Base-by-base conservation (phyloP, 352 stramenopile species). In the Peronospora belbahrii region DNA sequence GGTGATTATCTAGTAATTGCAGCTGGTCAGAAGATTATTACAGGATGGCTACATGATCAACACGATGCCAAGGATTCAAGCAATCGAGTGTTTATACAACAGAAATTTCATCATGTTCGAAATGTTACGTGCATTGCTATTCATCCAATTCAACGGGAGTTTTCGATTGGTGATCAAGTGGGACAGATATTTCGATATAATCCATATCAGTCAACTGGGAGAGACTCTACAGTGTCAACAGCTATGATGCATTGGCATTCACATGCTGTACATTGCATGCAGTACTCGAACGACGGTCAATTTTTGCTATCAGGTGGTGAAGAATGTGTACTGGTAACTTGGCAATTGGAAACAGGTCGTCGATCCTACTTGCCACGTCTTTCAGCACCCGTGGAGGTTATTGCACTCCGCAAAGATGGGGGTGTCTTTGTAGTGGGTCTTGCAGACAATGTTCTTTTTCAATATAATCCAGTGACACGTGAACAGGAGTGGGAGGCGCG, bases 231-330 rank as follows among this genome's bases (percentile, higher is more conserved):
- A 1, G n/a, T 25, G 2, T 69, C 61, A 7, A 68, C 56, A 0
- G 62, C 74, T 24, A 84, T 76, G 53, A 68, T 91, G 59, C 84
- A 95, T 56, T 95, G 85, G 85, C 85, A 95, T 51, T 67, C 85
- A 20, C 81, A 95, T 38, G 68, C 73, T 1, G 78, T 95, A 9
- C 48, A 62, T 37, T 87, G 72, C 25, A 22, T 94, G 2, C 55
- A 65, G 37, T 95, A 90, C 68, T 82, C 79, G 19, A 67, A 51
- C 23, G 67, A 95, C 46, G 81, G 83, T 30, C 68, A 81, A 22
- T 89, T 79, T 42, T 45, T 95, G 13, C 33, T 93, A 8, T 94
- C 79, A 0, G 85, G 85, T 6, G 85, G 85, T 33, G 75, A 95
- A 25, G 85, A 95, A 51, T 84, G 75, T 48, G 83, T 95, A 38